phyloP scores from a whole-genome alignment of 441 rosid species.

The Biscutella laevigata region DNA sequence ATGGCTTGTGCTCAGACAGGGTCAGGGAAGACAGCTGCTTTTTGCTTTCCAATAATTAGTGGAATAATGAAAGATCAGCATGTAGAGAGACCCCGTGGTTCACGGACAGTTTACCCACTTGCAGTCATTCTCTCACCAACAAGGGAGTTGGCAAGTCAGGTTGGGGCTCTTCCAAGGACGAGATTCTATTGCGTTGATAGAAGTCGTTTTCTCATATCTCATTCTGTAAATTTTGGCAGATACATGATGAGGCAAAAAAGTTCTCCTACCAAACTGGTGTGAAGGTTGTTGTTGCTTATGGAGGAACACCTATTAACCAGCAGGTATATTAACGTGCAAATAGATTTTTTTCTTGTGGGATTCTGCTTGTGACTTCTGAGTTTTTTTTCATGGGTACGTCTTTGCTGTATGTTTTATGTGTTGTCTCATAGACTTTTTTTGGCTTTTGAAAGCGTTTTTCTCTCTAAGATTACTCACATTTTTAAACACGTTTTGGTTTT shows the following conservation, averaged over 20 bases:
- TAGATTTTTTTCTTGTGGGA: neutral
- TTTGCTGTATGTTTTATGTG: neutral
- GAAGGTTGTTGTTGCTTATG: conserved; percentile 38
- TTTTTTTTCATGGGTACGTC: neutral
- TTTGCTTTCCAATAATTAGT: conserved; percentile 58
- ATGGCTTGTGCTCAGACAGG: conserved; percentile 71
- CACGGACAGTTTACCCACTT: conserved; percentile 47
- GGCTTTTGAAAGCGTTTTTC: neutral
- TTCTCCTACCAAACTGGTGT: conserved; percentile 36
- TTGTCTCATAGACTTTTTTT: conserved; percentile 3
- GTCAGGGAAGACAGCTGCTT: conserved; percentile 67
- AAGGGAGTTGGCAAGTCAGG: conserved; percentile 54
- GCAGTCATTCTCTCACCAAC: conserved; percentile 60
- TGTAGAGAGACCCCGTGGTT: conserved; percentile 42
- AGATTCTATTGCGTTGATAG: conserved; percentile 7
- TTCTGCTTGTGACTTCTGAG: neutral
- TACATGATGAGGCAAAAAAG: conserved; percentile 34
- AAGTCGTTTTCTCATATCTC: conserved; percentile 1
- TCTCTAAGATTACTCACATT: neutral
- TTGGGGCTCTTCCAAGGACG: neutral
- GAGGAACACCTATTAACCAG: conserved; percentile 36
- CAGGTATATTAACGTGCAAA: conserved; percentile 14
- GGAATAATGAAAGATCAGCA: conserved; percentile 48
- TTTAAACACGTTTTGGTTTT: neutral
- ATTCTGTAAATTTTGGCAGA: conserved; percentile 21